These are phyloP conservation scores for Ambrosia artemisiifolia DNA, from an alignment of 129 eudicot species.

Conservation along the genomic window DNA sequence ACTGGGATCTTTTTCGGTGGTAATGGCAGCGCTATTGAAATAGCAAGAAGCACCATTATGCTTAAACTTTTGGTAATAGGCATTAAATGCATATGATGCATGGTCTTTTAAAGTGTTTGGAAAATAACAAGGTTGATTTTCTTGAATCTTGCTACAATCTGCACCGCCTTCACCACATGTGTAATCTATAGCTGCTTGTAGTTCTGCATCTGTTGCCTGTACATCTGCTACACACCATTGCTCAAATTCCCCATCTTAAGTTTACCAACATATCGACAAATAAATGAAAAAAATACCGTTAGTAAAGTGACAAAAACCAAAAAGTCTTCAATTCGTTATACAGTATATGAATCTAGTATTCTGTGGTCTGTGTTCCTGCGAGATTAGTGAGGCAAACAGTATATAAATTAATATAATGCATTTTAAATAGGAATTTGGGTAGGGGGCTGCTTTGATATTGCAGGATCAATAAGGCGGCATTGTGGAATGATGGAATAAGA, in stretches of 20 bases:
- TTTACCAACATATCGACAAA: not conserved
- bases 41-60: constrained; percentile 70
- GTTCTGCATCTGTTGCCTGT: constrained; percentile 61
- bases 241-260: constrained; percentile 43
- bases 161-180: constrained; percentile 72
- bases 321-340: not conserved
- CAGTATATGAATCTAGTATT: constrained; percentile 12
- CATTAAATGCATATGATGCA: constrained; percentile 78
- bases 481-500: constrained; percentile 35
- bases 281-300: not conserved
- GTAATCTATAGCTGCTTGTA: constrained; percentile 62
- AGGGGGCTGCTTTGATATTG: too few relatives aligned
- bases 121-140: constrained; percentile 57
- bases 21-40: constrained; percentile 65
- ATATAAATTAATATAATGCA: too few relatives aligned
- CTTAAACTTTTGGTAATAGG: constrained; percentile 66
- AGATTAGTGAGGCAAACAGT: not conserved
- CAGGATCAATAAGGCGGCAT: not conserved
- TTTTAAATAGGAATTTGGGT: too few relatives aligned
- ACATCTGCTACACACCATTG: constrained; percentile 83
- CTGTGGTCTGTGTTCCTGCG: constrained; percentile 5
- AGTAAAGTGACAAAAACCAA: not conserved
- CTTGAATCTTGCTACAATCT: constrained; percentile 62
- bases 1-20: constrained; percentile 66
- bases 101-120: constrained; percentile 69